These are phyloP conservation scores for Atkinsonella hypoxylon DNA, from an alignment of 2,329 filamentous ascomycete species.

Conservation along the genomic window DNA sequence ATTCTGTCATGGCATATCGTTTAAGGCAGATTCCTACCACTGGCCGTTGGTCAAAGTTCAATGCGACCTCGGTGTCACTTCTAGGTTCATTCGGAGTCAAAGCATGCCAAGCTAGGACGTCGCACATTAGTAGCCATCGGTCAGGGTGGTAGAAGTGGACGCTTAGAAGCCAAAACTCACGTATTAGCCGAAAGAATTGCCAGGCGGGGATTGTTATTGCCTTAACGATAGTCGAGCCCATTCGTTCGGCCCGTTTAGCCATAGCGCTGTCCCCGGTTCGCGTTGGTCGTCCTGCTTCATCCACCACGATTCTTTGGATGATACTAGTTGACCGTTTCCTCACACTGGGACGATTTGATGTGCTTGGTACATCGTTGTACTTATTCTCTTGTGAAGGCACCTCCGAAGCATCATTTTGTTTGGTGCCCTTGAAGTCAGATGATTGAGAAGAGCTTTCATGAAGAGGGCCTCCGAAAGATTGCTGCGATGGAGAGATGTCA, in stretches of 20 bases:
- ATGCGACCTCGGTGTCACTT: constrained; percentile 71
- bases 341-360: constrained; percentile 11
- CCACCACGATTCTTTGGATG: constrained; percentile 46
- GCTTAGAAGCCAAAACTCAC: constrained; percentile 38
- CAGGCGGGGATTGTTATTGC: constrained; percentile 93
- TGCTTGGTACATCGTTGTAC: constrained; percentile 1
- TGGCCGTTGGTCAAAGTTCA: constrained; percentile 74
- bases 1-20: constrained; percentile 61
- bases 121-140: not conserved
- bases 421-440: not conserved
- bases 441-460: not conserved
- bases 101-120: constrained; percentile 67
- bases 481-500: constrained; percentile 14
- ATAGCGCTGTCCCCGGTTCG: constrained; percentile 29
- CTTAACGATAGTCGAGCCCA: constrained; percentile 46
- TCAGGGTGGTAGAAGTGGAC: not conserved
- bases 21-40: constrained; percentile 90
- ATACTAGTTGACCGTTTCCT: constrained; percentile 45
- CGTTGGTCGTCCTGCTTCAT: constrained; percentile 34
- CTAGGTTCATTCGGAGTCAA: constrained; percentile 37
- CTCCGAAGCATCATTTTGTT: not conserved
- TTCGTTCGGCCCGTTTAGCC: constrained; percentile 31
- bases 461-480: not conserved
- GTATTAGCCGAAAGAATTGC: constrained; percentile 93
- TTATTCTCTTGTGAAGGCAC: not conserved